Evolutionary conservation across 176 grass and related monocot species (phyloP), one percentile per base, ranked within the genome.

Genomic region (Oryza officinalis): DNA sequence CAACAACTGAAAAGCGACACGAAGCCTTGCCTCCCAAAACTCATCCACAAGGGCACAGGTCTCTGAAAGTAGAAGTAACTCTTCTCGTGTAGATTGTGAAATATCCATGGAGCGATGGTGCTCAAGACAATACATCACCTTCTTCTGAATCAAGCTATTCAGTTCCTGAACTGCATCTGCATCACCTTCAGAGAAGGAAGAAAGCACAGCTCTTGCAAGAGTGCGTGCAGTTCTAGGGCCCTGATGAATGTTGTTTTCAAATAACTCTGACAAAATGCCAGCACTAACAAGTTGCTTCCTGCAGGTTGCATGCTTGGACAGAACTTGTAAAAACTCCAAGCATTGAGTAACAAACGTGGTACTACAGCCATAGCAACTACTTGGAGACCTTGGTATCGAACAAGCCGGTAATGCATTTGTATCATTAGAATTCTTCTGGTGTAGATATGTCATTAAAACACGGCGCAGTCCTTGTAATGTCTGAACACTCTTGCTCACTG

Each of bases 91-190:
- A n/a, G 96, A 92, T 37, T 93, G 78, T 71, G 92, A 87, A 69
- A 95, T 87, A 87, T 98, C 96, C 89, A 95, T 95, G 50, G 96
- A 98, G 26, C 96, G 90, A 86, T 98, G 96, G 79, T 98, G 96
- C 77, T 98, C 93, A 74, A 98, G 88, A 87, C 93, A 98, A 84
- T 95, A 98, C 80, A 95, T 98, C 47, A 98, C 92, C 80, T 98
- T 98, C 80, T 95, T 98, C 83, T 95, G 88, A 92, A 98, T 94
- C 65, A 98, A 88, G 43, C 61, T 90, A 69, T 98, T 94, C 85
- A 98, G 63, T 78, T 98, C 93, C 64, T 80, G 33, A 71, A 95
- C 93, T 41, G 96, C 96, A 87, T 93, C 91, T 77, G 91, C 82
- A 88, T 98, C 93, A 71, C 91, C 86, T 90, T 98, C 96, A 83